Evolutionary conservation across 768 basidiomycete species (phyloP), one percentile per base, ranked within the genome.

Genomic region (Lentinus brumalis): DNA sequence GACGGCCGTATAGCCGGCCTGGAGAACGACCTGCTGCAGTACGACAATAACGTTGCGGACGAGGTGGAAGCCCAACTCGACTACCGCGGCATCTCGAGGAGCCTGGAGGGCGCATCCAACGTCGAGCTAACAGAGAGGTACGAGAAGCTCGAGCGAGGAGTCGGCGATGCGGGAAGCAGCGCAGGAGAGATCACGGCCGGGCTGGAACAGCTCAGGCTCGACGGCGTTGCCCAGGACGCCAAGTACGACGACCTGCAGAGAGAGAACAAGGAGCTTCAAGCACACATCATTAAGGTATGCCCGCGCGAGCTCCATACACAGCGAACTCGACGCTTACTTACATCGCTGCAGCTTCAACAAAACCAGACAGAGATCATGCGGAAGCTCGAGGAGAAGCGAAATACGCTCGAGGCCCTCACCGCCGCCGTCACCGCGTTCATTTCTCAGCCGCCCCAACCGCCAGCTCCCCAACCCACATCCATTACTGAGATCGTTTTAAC

Each of bases 21-120:
- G 29, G 68, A 76, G 61, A 77, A 79, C 56, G 72, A 75, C 47
- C 63, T 79, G 21, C 66, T 60, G 3, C 78, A 79, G 61, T 73
- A 72, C 56, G 69, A 77, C 55, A 42, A 50, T 29, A 58, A 70
- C 38, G 16, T 77, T 35, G 69, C 18, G 67, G 75, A 56, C 67
- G 78, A 30, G 71, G 75, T n/a, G 61, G 67, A 58, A 61, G 62
- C 35, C 63, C 49, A 60, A 31, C 59, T 64, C 12, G 56, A 56
- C 35, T 58, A 60, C 53, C 44, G 30, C 35, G 55, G 45, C 26
- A 49, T 5, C 35, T 18, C 4, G 21, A 45, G 4, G 50, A 50
- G 30, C 26, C 49, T 52, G 30, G 30, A 26, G 5, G 51, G 31
- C 26, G 45, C 26, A 32, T 56, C 29, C 45, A 59, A 56, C 18